Evolutionary conservation across 768 basidiomycete species (phyloP), one percentile per base, ranked within the genome.

Genomic region (Pilatotrama ljubarskyi): DNA sequence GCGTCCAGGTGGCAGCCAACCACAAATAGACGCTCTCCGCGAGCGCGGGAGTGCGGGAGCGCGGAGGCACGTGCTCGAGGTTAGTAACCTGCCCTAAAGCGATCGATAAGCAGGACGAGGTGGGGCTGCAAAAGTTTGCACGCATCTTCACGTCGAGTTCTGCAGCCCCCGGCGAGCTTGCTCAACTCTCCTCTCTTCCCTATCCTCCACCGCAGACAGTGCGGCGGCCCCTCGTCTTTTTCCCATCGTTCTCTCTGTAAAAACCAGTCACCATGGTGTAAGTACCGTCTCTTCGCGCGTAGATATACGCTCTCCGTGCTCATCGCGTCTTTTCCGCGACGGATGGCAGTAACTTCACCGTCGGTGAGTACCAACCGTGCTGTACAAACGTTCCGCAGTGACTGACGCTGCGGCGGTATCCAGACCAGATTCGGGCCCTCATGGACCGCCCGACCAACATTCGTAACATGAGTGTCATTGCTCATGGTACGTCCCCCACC

Each of bases 401-500:
- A 29, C 58, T 63, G 13, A 60, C 24, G 8, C 67, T 32, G 10
- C 51, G 43, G 56, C 64, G 59, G 43, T 11, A 42, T 64, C 46
- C 68, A 93, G 91, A 92, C 75, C 91, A 95, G 80, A 86, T 95
- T 70, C 88, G 93, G 73, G 78, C 58, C 66, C 88, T 95, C 64
- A 95, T 95, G 93, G 90, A 94, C 84, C 78, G 75, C 74, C 85
- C 92, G 68, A 93, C 91, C 56, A 95, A 94, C 77, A 94, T 95
- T 73, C 90, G 92, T 79, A 93, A 93, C 82, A 93, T 93, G 91
- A 90, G 87, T 84, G 91, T 92, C 71, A 92, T 92, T 72, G 92
- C 92, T 69, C 91, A 93, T 77, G 91, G 92, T 90, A 56, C 70
- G 86, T 77, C 32, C 53, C 40, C 13, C 42, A 41, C 40, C 29